Conservation (phyloP, 331 rosid species). For the Erythrophleum ivorense region DNA sequence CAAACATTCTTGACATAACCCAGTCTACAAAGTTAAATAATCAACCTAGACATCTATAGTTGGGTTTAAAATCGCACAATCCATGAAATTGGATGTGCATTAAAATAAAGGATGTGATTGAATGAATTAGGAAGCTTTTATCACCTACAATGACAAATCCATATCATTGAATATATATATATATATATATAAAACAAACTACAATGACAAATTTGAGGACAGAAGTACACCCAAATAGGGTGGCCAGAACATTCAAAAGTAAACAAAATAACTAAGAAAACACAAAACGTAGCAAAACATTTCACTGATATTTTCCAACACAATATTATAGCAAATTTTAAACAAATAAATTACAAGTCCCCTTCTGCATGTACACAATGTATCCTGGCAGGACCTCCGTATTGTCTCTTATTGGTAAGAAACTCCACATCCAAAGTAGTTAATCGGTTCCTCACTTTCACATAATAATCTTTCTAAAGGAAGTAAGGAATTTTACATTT, state of each 20-base stretch:
- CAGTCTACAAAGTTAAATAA: conserved; percentile 2
- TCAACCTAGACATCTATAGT: neutral
- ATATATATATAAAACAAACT: neutral
- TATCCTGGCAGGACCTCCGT: neutral
- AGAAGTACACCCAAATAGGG: no score
- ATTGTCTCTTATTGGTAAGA: neutral
- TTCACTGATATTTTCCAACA: neutral
- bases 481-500: no score
- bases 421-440: neutral
- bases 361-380: no score
- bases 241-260: no score
- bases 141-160: neutral
- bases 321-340: no score
- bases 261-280: no score
- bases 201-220: neutral
- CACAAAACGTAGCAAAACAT: neutral
- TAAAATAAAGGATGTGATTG: neutral
- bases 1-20: conserved; percentile 24
- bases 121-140: neutral
- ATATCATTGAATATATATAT: no score
- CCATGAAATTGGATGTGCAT: conserved; percentile 7
- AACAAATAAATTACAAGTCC: no score
- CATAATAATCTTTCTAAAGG: neutral
- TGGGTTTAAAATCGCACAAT: conserved; percentile 6
- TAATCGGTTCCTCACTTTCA: neutral